These are phyloP conservation scores for Coprinellus aureogranulatus DNA, from an alignment of 768 basidiomycete genomes.

Conservation along the genomic window DNA sequence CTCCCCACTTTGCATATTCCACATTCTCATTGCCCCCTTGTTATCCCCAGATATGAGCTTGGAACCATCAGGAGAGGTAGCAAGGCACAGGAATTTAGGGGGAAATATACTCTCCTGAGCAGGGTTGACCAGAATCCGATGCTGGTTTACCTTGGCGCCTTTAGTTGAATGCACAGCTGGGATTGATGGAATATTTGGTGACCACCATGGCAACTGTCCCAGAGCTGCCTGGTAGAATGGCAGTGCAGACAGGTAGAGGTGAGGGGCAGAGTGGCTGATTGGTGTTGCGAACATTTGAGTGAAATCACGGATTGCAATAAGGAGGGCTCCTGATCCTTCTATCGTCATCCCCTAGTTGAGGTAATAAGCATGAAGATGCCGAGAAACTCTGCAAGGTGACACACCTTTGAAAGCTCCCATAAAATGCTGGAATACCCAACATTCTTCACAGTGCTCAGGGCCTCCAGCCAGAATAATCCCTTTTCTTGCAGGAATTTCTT, in stretches of 20 bases:
- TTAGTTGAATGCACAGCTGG: background rate
- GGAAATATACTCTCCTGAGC: too few species aligned
- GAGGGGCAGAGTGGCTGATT: constrained; percentile 20
- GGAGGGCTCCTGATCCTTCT: constrained; percentile 7
- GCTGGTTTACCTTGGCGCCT: background rate
- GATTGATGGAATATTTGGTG: background rate
- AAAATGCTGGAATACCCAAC: constrained; percentile 2
- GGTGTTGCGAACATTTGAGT: constrained; percentile 9
- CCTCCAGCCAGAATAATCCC: constrained; percentile 31
- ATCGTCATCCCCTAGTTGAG: background rate
- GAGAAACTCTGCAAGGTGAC: background rate
- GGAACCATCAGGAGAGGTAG: constrained; percentile 26
- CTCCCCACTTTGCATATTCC: background rate
- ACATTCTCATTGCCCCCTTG: background rate
- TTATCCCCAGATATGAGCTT: constrained; percentile 16
- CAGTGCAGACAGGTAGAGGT: constrained; percentile 24
- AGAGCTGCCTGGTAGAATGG: constrained; percentile 18
- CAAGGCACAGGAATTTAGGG: constrained; percentile 9
- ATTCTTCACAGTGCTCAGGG: constrained; percentile 22
- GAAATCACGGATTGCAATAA: constrained; percentile 15
- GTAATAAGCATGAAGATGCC: background rate
- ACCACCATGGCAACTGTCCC: too few species aligned
- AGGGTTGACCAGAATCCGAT: constrained; percentile 12
- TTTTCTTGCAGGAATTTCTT: background rate
- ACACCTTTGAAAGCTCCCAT: constrained; percentile 5